Evolutionary conservation across 306 rosid species (phyloP).

Genomic region (Cercis canadensis): DNA sequence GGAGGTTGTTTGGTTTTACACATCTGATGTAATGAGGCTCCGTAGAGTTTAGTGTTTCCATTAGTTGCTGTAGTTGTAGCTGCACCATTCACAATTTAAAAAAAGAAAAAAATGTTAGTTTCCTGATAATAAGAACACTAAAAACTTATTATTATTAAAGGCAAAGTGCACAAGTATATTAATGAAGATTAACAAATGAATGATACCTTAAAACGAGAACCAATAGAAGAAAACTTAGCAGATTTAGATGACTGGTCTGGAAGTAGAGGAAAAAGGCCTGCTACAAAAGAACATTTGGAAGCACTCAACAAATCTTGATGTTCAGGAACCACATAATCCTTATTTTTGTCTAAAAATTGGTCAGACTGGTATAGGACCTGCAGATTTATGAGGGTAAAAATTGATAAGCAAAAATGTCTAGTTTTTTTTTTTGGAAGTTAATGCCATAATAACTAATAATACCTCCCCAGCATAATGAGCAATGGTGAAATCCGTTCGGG

Average conservation of each 20-base stretch:
- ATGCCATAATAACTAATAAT: constrained; percentile 29
- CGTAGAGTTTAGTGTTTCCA: constrained; percentile 94
- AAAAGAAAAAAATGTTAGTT: constrained; percentile 32
- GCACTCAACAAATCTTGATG: constrained; percentile 89
- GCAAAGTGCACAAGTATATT: constrained; percentile 14
- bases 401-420: constrained; percentile 24
- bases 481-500: constrained; percentile 90
- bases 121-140: constrained; percentile 32
- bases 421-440: constrained; percentile 28
- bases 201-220: constrained; percentile 94
- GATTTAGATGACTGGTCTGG: constrained; percentile 92
- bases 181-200: constrained; percentile 25
- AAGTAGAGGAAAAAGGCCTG: constrained; percentile 96
- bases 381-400: constrained; percentile 43
- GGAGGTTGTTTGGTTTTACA: constrained; percentile 96
- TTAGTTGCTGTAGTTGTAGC: constrained; percentile 88
- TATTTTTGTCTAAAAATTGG: constrained; percentile 97
- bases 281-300: constrained; percentile 92
- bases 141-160: constrained; percentile 19
- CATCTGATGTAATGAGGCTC: constrained; percentile 98
- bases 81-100: constrained; percentile 59
- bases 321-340: constrained; percentile 97
- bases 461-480: constrained; percentile 99
- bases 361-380: constrained; percentile 95
- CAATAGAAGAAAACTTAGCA: constrained; percentile 95